Conservation (phyloP, 2,329 filamentous ascomycete genomes). For the Clarireedia hainanense region DNA sequence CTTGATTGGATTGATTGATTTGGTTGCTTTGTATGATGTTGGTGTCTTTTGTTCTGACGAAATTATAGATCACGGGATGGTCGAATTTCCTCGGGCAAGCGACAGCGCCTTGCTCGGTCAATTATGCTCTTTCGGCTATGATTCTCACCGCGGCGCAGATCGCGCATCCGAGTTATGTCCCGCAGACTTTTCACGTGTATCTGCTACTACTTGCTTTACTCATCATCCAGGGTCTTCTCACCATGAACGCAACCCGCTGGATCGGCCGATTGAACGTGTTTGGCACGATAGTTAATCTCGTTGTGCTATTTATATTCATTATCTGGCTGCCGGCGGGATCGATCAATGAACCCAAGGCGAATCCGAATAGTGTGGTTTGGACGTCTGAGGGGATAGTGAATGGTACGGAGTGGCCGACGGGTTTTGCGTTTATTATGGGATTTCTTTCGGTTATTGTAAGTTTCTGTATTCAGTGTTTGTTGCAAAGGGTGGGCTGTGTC, state of each 20-base stretch:
- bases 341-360: slow-evolving; percentile 9
- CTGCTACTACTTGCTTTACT: slow-evolving; percentile 28
- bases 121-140: slow-evolving; percentile 31
- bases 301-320: slow-evolving; percentile 29
- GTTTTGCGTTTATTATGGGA: slow-evolving; percentile 53
- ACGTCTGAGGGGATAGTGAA: slow-evolving; percentile 37
- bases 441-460: slow-evolving; percentile 50
- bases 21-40: too few species aligned
- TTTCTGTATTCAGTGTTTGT: neutral
- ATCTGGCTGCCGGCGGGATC: slow-evolving; percentile 19
- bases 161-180: slow-evolving; percentile 27
- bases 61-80: slow-evolving; percentile 10
- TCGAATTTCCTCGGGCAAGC: slow-evolving; percentile 13
- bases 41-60: neutral
- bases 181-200: slow-evolving; percentile 30
- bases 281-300: slow-evolving; percentile 23
- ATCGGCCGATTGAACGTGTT: slow-evolving; percentile 10
- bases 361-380: slow-evolving; percentile 10
- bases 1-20: too few species aligned
- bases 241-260: slow-evolving; percentile 31
- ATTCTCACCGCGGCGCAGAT: slow-evolving; percentile 30
- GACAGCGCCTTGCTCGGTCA: slow-evolving; percentile 21
- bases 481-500: too few species aligned
- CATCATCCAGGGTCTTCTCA: slow-evolving; percentile 27
- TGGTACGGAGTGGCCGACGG: slow-evolving; percentile 50